A percentile compares a stretch with the other conserved stretches of the same genome.
Conservation (phyloP, 2,329 filamentous ascomycete genomes). For the Pyricularia sp. region DNA sequence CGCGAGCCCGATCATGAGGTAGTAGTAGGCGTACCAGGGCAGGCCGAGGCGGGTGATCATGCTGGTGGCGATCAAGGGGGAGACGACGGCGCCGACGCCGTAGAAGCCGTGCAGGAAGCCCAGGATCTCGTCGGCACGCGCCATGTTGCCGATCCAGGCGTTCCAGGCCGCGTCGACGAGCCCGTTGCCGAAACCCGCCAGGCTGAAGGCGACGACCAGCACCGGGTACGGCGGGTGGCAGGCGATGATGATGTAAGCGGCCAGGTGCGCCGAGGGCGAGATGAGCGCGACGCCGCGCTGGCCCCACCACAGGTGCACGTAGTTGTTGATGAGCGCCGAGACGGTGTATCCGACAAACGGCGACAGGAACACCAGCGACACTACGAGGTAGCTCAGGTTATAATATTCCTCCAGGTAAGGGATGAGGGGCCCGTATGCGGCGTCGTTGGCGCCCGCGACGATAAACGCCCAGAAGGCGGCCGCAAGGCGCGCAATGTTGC, state of each 20-base stretch:
- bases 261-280: conserved; percentile 51
- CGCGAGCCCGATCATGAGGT: conserved; percentile 57
- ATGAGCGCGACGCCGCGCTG: conserved; percentile 64
- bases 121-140: conserved; percentile 61
- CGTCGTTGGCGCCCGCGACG: conserved; percentile 62
- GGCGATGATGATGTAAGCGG: conserved; percentile 55
- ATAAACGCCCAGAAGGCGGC: conserved; percentile 53
- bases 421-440: conserved; percentile 37
- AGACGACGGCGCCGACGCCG: conserved; percentile 60
- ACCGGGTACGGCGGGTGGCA: conserved; percentile 62
- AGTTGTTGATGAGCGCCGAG: conserved; percentile 55
- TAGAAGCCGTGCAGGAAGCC: conserved; percentile 67
- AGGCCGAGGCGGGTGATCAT: conserved; percentile 56
- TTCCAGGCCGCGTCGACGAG: conserved; percentile 53
- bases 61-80: conserved; percentile 61
- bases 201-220: conserved; percentile 53
- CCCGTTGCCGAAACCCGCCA: conserved; percentile 65
- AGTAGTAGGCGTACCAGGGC: conserved; percentile 68
- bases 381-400: conserved; percentile 47
- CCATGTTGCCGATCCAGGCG: conserved; percentile 60
- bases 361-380: conserved; percentile 58
- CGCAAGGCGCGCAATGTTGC: conserved; percentile 49
- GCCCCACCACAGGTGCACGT: conserved; percentile 54
- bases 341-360: conserved; percentile 56
- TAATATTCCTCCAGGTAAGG: conserved; percentile 49